Percentiles rank a stretch among this genome's conserved stretches.
These are phyloP conservation scores for Trichoderma erinaceum DNA, from an alignment of 495 filamentous ascomycete genomes.

Conservation along the genomic window DNA sequence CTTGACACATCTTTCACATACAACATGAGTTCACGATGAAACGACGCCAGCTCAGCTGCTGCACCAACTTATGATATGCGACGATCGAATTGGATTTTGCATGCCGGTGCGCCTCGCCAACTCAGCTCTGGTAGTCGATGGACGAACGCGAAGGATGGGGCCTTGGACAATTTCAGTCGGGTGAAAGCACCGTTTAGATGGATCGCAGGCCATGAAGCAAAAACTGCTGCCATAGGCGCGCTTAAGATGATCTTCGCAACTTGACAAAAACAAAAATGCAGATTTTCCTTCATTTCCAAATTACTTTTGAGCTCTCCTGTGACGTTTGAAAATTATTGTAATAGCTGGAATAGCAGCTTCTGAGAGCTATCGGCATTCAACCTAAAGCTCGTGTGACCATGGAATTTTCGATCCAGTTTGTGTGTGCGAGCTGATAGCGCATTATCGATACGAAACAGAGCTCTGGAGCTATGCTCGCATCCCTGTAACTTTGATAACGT, in stretches of 20 bases:
- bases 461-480: background rate
- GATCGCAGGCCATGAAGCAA: slow-evolving; percentile 1
- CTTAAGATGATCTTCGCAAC: background rate
- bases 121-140: background rate
- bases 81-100: background rate
- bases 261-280: slow-evolving; percentile 5
- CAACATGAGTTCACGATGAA: slow-evolving; percentile 7
- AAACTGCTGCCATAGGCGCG: background rate
- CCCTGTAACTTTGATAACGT: background rate
- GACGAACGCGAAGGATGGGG: slow-evolving; percentile 9
- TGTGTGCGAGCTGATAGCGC: background rate
- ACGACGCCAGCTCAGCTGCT: background rate
- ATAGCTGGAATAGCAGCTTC: background rate
- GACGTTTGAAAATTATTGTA: background rate
- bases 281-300: slow-evolving; percentile 5
- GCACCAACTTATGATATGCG: background rate
- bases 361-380: background rate
- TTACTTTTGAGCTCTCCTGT: background rate
- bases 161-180: background rate
- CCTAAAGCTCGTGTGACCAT: slow-evolving; percentile 5
- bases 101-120: slow-evolving; percentile 2
- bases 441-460: background rate
- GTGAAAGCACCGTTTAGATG: background rate
- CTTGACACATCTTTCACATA: slow-evolving; percentile 28
- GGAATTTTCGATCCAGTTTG: background rate